Percentiles rank a stretch among this genome's conserved stretches.
These are phyloP conservation scores for Spiromastix sp. DNA, from an alignment of 2,329 filamentous ascomycete genomes.

Conservation along the genomic window DNA sequence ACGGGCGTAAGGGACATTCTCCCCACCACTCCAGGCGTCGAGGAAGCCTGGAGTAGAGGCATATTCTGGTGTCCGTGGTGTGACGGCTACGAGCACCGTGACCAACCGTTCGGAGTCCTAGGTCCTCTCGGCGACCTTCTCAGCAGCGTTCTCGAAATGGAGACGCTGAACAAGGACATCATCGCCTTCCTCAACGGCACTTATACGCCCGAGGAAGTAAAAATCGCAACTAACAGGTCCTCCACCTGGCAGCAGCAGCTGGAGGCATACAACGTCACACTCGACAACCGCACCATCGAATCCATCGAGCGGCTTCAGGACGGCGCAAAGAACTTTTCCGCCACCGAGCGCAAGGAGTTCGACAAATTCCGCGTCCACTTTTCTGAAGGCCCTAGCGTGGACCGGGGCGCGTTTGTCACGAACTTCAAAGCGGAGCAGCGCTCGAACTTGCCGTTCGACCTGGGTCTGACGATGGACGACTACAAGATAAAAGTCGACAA, in stretches of 20 bases:
- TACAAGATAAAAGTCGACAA: slow-evolving; percentile 39
- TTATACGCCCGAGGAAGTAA: slow-evolving; percentile 36
- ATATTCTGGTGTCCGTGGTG: slow-evolving; percentile 58
- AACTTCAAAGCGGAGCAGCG: slow-evolving; percentile 40
- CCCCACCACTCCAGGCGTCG: slow-evolving; percentile 44
- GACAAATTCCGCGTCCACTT: slow-evolving; percentile 50
- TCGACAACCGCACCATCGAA: slow-evolving; percentile 48
- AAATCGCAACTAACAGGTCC: slow-evolving; percentile 28
- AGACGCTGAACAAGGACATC: slow-evolving; percentile 46
- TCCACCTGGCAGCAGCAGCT: slow-evolving; percentile 43
- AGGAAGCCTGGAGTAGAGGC: slow-evolving; percentile 48
- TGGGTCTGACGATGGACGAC: slow-evolving; percentile 38
- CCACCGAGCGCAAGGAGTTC: slow-evolving; percentile 31
- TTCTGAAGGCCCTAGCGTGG: slow-evolving; percentile 33
- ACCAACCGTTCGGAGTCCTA: slow-evolving; percentile 48
- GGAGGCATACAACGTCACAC: slow-evolving; percentile 37
- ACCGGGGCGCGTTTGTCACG: slow-evolving; percentile 44
- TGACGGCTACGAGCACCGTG: slow-evolving; percentile 51
- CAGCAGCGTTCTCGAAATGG: slow-evolving; percentile 40
- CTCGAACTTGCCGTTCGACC: slow-evolving; percentile 36
- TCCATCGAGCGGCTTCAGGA: slow-evolving; percentile 38
- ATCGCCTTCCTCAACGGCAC: slow-evolving; percentile 52
- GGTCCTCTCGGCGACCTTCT: slow-evolving; percentile 36
- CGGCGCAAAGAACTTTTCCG: slow-evolving; percentile 19
- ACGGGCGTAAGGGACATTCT: slow-evolving; percentile 48